These are phyloP conservation scores for Arachis hypogaea DNA, from an alignment of 306 rosid species.

Conservation along the genomic window DNA sequence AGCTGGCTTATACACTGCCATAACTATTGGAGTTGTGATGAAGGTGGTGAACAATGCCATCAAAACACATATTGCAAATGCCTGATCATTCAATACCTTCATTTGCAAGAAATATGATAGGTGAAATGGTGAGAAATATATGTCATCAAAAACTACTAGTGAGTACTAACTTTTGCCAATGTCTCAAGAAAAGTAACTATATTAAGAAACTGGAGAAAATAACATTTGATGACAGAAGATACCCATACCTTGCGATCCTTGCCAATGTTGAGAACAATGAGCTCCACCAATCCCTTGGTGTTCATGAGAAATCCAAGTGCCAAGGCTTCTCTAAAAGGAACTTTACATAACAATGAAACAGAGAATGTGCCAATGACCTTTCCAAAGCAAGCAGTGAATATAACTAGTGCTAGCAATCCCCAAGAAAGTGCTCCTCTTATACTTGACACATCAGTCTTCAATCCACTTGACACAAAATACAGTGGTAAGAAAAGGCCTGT, in stretches of 20 bases:
- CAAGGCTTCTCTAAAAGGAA: constrained; percentile 65
- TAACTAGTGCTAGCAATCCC: constrained; percentile 56
- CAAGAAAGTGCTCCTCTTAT: constrained; percentile 67
- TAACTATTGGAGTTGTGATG: constrained; percentile 73
- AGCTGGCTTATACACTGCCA: constrained; percentile 72
- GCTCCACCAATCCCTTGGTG: constrained; percentile 82
- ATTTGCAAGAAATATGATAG: constrained; percentile 2
- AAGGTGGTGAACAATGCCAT: constrained; percentile 80
- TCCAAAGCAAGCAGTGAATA: constrained; percentile 70
- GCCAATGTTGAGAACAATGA: constrained; percentile 81
- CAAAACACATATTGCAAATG: constrained; percentile 69
- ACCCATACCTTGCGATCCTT: constrained; percentile 83
- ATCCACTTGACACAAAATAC: constrained; percentile 52
- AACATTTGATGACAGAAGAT: constrained; percentile 13
- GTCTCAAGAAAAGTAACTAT: too few species aligned
- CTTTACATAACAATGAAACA: constrained; percentile 47
- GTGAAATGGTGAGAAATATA: too few species aligned
- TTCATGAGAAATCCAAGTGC: constrained; percentile 78
- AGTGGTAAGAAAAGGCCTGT: constrained; percentile 50
- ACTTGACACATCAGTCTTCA: constrained; percentile 69
- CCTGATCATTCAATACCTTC: constrained; percentile 70
- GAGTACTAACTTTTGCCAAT: too few species aligned
- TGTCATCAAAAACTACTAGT: too few species aligned
- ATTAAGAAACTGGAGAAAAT: too few species aligned
- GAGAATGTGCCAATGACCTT: constrained; percentile 61